Evolutionary conservation across 2,329 filamentous ascomycete species (phyloP), one percentile per base, ranked within the genome.

Genomic region (Fusarium nisikadoi): DNA sequence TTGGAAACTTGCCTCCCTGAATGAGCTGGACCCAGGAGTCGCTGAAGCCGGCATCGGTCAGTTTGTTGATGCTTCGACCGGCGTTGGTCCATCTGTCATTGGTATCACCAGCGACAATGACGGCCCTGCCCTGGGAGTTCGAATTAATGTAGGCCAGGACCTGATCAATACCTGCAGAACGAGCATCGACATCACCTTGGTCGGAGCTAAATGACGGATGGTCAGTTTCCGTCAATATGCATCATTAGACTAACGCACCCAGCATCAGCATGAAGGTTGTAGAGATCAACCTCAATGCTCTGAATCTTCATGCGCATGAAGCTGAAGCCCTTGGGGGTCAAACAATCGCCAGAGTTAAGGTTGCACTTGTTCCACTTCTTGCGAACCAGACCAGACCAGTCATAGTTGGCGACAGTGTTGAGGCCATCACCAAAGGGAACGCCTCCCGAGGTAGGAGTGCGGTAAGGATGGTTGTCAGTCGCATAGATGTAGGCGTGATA

Each of bases 281-380:
- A 92, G 12, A 88, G 82, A 77, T 92, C 90, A 29, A 91, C 79
- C 66, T 87, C 90, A 12, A 89, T 84, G 20, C 86, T 86, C 13
- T 83, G 84, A 19, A 91, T 72, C 25, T 83, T 80, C 43, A 87
- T 79, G 17, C 89, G 86, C 89, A 92, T 91, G 52, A 89, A 89
- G 2, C 90, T 92, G 79, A 92, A 92, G 19, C 91, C 91, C 79
- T 93, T 93, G 27, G 90, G 91, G 2, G 90, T 92, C 69, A 92
- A 81, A 77, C 91, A 92, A 78, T 93, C 91, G 1, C 84, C 85
- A 1, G 86, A 88, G 39, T 85, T 84, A 75, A 88, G 79, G 64
- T 86, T 88, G 80, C 90, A 92, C 6, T 77, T 82, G 29, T 83
- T 79, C 90, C 91, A 93, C 75, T 90, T 89, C 53, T 86, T 81